Percentiles rank a stretch among this genome's conserved stretches.
phyloP scores from a whole-genome alignment of 129 eudicot genomes.

The Lactuca saligna region DNA sequence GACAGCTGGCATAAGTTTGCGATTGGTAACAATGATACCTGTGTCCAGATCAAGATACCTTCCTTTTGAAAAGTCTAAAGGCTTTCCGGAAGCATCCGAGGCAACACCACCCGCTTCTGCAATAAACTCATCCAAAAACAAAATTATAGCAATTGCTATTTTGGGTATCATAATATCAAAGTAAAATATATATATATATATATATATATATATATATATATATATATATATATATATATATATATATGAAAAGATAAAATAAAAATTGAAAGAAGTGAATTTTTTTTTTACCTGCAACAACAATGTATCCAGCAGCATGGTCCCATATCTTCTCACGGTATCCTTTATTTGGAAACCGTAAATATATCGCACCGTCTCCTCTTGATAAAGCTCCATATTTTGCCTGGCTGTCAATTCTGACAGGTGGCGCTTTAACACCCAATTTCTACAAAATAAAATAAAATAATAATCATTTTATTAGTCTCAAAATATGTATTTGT shows the following conservation, averaged over 20 bases:
- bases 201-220: too few relatives aligned
- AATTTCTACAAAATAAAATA: constrained; percentile 52
- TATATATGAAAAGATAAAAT: not conserved
- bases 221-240: too few relatives aligned
- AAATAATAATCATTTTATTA: not conserved
- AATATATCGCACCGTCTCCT: constrained; percentile 94
- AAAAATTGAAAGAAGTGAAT: not conserved
- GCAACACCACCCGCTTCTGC: constrained; percentile 98
- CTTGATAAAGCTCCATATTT: constrained; percentile 92
- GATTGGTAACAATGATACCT: constrained; percentile 81
- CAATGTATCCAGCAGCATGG: constrained; percentile 95
- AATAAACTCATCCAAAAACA: not conserved
- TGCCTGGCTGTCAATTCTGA: constrained; percentile 98
- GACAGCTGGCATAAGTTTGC: constrained; percentile 77
- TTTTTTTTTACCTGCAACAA: constrained; percentile 64
- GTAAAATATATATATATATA: too few relatives aligned
- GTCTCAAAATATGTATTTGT: not conserved
- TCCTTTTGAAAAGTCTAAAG: constrained; percentile 92
- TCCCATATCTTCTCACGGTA: constrained; percentile 99
- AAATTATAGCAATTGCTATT: not conserved
- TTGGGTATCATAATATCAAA: too few relatives aligned
- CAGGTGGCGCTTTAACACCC: constrained; percentile 94
- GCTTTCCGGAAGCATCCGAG: constrained; percentile 82
- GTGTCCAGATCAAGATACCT: constrained; percentile 83
- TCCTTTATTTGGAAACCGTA: constrained; percentile 91